Percentiles rank a stretch among this genome's conserved stretches.
Conservation (phyloP, 345 rosid species). For the Noccaea caerulescens region DNA sequence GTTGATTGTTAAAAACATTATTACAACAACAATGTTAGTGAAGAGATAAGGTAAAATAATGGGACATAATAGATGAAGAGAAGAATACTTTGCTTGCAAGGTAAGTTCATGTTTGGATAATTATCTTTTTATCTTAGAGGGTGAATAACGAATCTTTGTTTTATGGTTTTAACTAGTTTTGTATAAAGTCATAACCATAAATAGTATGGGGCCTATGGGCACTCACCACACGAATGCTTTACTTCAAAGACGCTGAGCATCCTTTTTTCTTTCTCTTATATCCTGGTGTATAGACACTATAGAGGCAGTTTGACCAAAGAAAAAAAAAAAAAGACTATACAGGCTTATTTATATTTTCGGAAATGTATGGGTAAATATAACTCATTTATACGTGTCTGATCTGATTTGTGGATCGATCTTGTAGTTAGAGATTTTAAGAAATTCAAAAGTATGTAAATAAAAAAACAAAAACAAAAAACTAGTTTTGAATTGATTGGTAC, state of each 20-base stretch:
- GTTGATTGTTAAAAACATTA: slow-evolving; percentile 23
- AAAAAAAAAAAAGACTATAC: too few relatives aligned
- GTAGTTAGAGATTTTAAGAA: too few relatives aligned
- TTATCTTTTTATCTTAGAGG: slow-evolving; percentile 40
- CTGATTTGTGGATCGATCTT: neutral
- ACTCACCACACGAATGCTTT: slow-evolving; percentile 41
- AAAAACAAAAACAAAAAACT: too few relatives aligned
- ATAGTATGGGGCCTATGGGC: slow-evolving; percentile 24
- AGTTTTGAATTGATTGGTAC: too few relatives aligned
- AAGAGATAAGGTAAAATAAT: slow-evolving; percentile 40
- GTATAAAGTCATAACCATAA: slow-evolving; percentile 15
- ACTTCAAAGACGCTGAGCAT: slow-evolving; percentile 30
- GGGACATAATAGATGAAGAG: slow-evolving; percentile 36
- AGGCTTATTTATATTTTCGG: neutral
- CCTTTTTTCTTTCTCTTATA: neutral
- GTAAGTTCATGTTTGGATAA: slow-evolving; percentile 43
- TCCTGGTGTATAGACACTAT: too few relatives aligned
- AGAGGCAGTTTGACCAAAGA: too few relatives aligned
- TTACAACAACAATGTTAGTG: slow-evolving; percentile 26
- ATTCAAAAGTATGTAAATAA: too few relatives aligned
- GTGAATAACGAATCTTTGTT: slow-evolving; percentile 44
- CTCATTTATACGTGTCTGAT: neutral
- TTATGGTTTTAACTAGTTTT: slow-evolving; percentile 30
- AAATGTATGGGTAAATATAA: neutral
- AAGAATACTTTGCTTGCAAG: slow-evolving; percentile 48